These are phyloP conservation scores for Gyrodon tennesseensis DNA, from an alignment of 1,284 basidiomycete genomes.

Conservation along the genomic window DNA sequence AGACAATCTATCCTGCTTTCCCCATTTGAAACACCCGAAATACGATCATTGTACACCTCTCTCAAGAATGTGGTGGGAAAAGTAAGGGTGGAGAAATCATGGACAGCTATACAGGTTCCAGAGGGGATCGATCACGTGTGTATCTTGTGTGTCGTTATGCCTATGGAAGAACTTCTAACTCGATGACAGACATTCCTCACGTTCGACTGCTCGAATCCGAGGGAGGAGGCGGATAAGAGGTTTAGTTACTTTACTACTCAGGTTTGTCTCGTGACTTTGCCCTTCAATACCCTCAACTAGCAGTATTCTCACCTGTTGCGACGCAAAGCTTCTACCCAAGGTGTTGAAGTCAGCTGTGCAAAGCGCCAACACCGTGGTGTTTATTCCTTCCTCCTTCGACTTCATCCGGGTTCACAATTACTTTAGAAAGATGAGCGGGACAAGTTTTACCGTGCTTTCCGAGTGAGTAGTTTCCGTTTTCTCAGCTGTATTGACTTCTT, in stretches of 20 bases:
- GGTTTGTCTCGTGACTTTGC: slow-evolving; percentile 47
- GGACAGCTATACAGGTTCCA: slow-evolving; percentile 71
- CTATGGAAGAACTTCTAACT: slow-evolving; percentile 19
- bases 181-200: slow-evolving; percentile 62
- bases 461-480: slow-evolving; percentile 58
- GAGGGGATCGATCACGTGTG: slow-evolving; percentile 76
- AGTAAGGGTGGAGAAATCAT: slow-evolving; percentile 65
- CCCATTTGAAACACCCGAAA: slow-evolving; percentile 88
- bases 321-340: slow-evolving; percentile 67
- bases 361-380: slow-evolving; percentile 82
- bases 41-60: slow-evolving; percentile 67
- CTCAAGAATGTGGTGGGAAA: slow-evolving; percentile 88
- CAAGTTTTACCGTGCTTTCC: slow-evolving; percentile 80
- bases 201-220: slow-evolving; percentile 72
- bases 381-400: slow-evolving; percentile 96
- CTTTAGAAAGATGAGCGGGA: slow-evolving; percentile 71
- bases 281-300: neutral
- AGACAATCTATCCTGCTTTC: slow-evolving; percentile 92
- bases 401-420: slow-evolving; percentile 91
- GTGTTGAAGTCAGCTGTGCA: slow-evolving; percentile 91
- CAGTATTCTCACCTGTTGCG: slow-evolving; percentile 8
- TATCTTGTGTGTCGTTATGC: slow-evolving; percentile 12
- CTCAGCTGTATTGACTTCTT: neutral
- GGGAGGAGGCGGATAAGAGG: slow-evolving; percentile 83
- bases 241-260: slow-evolving; percentile 87